Evolutionary conservation across 768 basidiomycete species (phyloP).

Genomic region (Lactarius psammicola): DNA sequence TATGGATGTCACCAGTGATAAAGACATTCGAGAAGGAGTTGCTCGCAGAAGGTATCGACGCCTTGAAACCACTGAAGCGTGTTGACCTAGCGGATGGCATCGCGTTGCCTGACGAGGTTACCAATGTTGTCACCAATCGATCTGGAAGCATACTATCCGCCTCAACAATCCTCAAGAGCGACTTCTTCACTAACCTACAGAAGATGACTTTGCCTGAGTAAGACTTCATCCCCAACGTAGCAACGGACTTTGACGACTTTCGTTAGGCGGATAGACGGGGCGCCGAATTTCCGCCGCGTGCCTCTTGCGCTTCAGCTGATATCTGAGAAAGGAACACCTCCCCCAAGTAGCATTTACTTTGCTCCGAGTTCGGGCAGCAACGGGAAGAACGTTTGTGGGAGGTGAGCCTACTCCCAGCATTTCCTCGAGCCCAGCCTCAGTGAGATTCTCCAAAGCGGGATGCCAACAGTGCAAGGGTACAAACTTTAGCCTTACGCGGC

Average conservation of each 20-base stretch:
- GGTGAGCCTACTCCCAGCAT: constrained; percentile 40
- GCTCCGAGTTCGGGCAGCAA: constrained; percentile 39
- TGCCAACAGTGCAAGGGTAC: constrained; percentile 92
- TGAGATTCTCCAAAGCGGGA: constrained; percentile 57
- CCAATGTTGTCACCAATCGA: constrained; percentile 79
- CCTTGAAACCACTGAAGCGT: constrained; percentile 78
- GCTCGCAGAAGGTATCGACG: constrained; percentile 68
- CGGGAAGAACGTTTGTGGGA: constrained; percentile 70
- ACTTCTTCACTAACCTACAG: constrained; percentile 91
- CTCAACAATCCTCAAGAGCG: constrained; percentile 91
- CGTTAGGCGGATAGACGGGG: constrained; percentile 80
- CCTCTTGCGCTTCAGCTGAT: constrained; percentile 54
- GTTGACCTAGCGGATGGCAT: constrained; percentile 63
- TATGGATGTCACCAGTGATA: constrained; percentile 57
- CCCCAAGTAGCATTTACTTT: constrained; percentile 40
- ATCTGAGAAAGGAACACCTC: constrained; percentile 31
- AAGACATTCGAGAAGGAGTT: constrained; percentile 95
- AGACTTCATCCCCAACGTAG: constrained; percentile 33
- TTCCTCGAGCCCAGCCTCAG: neutral
- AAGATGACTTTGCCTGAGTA: constrained; percentile 96
- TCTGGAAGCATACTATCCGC: constrained; percentile 85
- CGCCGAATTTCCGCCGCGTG: constrained; percentile 88
- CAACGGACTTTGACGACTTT: neutral
- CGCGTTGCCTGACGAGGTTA: constrained; percentile 89
- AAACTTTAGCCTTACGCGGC: constrained; percentile 21